These are phyloP conservation scores for Xylaria sp. DNA, from an alignment of 2,329 filamentous ascomycete species.

Conservation along the genomic window DNA sequence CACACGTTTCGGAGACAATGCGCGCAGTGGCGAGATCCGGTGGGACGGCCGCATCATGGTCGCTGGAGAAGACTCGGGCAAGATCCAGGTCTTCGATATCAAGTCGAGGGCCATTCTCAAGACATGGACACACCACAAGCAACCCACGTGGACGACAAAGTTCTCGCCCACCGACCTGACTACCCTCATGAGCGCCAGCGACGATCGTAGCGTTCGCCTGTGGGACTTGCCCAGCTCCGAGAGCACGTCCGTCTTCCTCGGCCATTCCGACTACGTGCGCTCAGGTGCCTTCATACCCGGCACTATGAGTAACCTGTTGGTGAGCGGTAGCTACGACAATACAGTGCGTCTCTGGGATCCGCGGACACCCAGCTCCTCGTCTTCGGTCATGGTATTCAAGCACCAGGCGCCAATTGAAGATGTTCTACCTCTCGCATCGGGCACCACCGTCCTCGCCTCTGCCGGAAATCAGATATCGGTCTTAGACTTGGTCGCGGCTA, in stretches of 20 bases:
- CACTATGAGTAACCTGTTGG: conserved; percentile 76
- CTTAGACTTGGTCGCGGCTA: conserved; percentile 90
- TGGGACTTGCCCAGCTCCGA: conserved; percentile 91
- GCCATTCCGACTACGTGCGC: conserved; percentile 93
- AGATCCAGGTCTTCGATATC: conserved; percentile 95
- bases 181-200: conserved; percentile 85
- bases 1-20: conserved; percentile 90
- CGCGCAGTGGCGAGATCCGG: conserved; percentile 88
- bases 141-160: conserved; percentile 90
- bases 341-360: conserved; percentile 96
- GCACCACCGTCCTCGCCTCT: conserved; percentile 86
- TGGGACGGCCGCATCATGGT: conserved; percentile 89
- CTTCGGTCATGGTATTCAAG: conserved; percentile 89
- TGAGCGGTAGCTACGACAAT: conserved; percentile 93
- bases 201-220: conserved; percentile 90
- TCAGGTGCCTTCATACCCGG: conserved; percentile 86
- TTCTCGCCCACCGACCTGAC: conserved; percentile 94
- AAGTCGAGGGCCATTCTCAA: conserved; percentile 88
- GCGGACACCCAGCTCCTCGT: conserved; percentile 70
- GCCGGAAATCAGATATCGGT: conserved; percentile 90
- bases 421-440: conserved; percentile 87
- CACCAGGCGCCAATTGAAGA: conserved; percentile 89
- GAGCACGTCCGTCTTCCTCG: conserved; percentile 80
- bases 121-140: conserved; percentile 94
- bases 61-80: conserved; percentile 90